Percentiles rank a stretch among this genome's conserved stretches.
These are phyloP conservation scores for Phytophthora capsici DNA, from an alignment of 352 stramenopile species.

Conservation along the genomic window DNA sequence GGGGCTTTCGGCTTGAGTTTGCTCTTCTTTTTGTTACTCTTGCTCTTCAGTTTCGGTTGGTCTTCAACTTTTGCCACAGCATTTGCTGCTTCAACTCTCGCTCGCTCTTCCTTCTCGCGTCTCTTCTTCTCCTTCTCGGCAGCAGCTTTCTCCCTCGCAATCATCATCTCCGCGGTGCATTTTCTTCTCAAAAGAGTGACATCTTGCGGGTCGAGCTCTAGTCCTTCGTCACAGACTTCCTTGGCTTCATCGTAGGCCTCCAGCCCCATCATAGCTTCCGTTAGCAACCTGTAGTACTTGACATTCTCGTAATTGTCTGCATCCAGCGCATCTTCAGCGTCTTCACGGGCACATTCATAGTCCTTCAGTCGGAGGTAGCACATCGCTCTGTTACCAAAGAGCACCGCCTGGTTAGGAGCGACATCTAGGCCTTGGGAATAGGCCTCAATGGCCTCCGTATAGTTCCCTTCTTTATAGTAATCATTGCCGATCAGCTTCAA, in stretches of 20 bases:
- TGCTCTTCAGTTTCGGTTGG: conserved; percentile 16
- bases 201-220: conserved; percentile 37
- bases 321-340: conserved; percentile 45
- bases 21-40: conserved; percentile 34
- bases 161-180: conserved; percentile 18
- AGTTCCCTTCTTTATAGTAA: conserved; percentile 44
- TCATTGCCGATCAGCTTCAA: conserved; percentile 44
- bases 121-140: conserved; percentile 40
- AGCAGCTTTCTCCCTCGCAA: conserved; percentile 19
- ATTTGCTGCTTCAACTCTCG: conserved; percentile 24
- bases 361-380: conserved; percentile 39
- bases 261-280: conserved; percentile 43
- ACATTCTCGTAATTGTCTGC: conserved; percentile 32
- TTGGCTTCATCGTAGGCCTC: conserved; percentile 42
- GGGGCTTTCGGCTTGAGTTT: conserved; percentile 12
- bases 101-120: conserved; percentile 23
- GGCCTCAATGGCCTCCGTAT: conserved; percentile 35
- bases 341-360: conserved; percentile 38
- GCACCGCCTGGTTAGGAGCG: conserved; percentile 32
- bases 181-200: conserved; percentile 24
- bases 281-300: conserved; percentile 49
- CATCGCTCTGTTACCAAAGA: conserved; percentile 44
- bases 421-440: conserved; percentile 40
- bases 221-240: conserved; percentile 44
- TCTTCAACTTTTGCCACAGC: conserved; percentile 3